Evolutionary conservation across 257 asterid species (phyloP).

Genomic region (Solanum verrucosum): DNA sequence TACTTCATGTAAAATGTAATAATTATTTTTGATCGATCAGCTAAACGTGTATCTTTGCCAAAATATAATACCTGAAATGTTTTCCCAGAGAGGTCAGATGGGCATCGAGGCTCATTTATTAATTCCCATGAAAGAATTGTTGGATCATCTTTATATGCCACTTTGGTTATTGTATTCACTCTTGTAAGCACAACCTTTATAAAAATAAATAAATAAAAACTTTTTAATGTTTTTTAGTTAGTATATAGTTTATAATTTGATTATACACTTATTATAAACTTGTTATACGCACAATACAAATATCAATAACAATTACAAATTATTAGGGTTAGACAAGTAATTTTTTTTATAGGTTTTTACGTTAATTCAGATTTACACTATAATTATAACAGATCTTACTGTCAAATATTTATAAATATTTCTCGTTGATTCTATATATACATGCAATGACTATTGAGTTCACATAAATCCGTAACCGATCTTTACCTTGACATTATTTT

Average conservation of each 20-base stretch:
- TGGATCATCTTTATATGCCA: slow-evolving; percentile 4
- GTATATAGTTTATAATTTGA: not conserved
- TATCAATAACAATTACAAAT: not conserved
- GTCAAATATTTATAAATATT: too few species aligned
- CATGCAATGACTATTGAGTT: not conserved
- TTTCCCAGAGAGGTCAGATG: slow-evolving; percentile 4
- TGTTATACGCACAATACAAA: not conserved
- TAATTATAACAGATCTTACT: fast-evolving
- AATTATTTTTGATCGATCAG: not conserved
- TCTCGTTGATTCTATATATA: too few species aligned
- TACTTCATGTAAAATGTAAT: not conserved
- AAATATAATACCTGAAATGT: slow-evolving; percentile 2
- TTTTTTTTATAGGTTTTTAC: not conserved
- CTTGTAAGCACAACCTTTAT: slow-evolving; percentile 8
- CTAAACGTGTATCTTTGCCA: not conserved
- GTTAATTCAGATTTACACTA: not conserved
- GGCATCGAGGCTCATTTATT: slow-evolving; percentile 8
- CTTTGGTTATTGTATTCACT: not conserved
- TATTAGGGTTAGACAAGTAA: not conserved
- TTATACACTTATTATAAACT: not conserved
- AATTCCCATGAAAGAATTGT: slow-evolving; percentile 9
- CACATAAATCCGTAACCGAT: not conserved
- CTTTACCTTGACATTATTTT: slow-evolving; percentile 18
- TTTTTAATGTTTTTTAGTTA: not conserved
- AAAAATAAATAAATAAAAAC: too few species aligned